phyloP scores from a whole-genome alignment of 352 stramenopile species.

The Globisporangium ultimum region DNA sequence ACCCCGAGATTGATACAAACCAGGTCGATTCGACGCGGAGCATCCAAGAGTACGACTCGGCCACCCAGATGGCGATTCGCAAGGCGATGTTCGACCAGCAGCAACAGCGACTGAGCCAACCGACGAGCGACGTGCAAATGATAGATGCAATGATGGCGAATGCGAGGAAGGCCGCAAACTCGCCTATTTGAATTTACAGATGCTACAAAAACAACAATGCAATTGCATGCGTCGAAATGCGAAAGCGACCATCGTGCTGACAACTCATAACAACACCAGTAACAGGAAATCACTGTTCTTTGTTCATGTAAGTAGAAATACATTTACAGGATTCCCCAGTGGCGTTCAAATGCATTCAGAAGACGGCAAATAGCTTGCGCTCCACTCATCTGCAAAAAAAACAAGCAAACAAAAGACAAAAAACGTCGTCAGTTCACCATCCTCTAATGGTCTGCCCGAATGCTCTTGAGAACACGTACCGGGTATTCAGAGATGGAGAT shows the following conservation, averaged over 20 bases:
- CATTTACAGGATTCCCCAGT: slow-evolving; percentile 98
- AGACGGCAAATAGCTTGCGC: slow-evolving; percentile 96
- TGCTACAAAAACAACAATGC: background rate
- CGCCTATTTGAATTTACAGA: slow-evolving; percentile 17
- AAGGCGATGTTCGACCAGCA: slow-evolving; percentile 97
- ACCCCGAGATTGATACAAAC: slow-evolving; percentile 96
- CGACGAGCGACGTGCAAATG: slow-evolving; percentile 91
- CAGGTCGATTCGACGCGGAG: slow-evolving; percentile 96
- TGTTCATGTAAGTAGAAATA: slow-evolving; percentile 10
- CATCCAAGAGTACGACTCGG: slow-evolving; percentile 96
- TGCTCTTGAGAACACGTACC: slow-evolving; percentile 20
- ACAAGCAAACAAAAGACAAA: background rate
- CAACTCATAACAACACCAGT: too few species aligned
- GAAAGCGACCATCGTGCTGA: too few species aligned
- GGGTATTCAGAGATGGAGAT: slow-evolving; percentile 98
- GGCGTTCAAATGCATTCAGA: slow-evolving; percentile 96
- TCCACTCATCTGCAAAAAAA: slow-evolving; percentile 86
- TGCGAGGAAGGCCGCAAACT: slow-evolving; percentile 77
- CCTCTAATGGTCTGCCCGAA: background rate
- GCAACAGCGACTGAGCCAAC: slow-evolving; percentile 90
- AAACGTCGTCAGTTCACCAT: background rate
- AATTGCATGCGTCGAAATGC: too few species aligned
- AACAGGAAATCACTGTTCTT: background rate
- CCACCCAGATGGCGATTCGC: slow-evolving; percentile 97
- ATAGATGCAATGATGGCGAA: slow-evolving; percentile 93